Evolutionary conservation across 495 filamentous ascomycete species (phyloP), one percentile per base, ranked within the genome.

Genomic region (Tuber melanosporum): DNA sequence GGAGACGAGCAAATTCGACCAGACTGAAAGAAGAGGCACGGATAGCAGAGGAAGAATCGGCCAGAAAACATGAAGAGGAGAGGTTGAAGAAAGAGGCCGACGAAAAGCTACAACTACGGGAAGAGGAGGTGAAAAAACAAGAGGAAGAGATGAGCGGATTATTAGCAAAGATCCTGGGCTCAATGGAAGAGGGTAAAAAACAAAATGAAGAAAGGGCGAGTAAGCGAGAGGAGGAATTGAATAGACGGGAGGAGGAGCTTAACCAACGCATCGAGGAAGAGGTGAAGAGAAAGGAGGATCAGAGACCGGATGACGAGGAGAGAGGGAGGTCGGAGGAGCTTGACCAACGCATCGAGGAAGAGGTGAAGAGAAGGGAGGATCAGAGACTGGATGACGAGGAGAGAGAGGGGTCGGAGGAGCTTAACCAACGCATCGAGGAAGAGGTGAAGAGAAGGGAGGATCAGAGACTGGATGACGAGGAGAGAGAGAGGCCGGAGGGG

Each of bases 181-280:
- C 12, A 66, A 36, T 66, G 26, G 57, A 66, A 36, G 57, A 66
- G 8, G 26, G 32, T 7, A 36, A 66, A 19, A 36, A 14, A 36
- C 26, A 36, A 12, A 14, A 36, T 17, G 14, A 32, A 66, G 32
- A 66, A 19, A 32, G 14, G 57, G 26, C 32, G 12, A 66, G 32
- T 26, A 32, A 66, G 14, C 57, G 57, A 66, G 57, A 66, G 7
- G 57, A 32, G 57, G 57, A 66, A 66, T 66, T 66, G 57, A 2
- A 66, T 7, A 66, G 15, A 66, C 57, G 57, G 32, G 57, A 66
- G 57, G 32, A 4, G 14, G 57, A 66, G 57, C 57, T 66, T 66
- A 66, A 36, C 57, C 57, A 66, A 36, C 57, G 57, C n/a, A 66
- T 66, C 26, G 26, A 66, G 26, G 57, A 66, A 66, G 57, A 66